A percentile compares a stretch with the other conserved stretches of the same genome.
These are phyloP conservation scores for Cubamyces lactineus DNA, from an alignment of 768 basidiomycete species.

Conservation along the genomic window DNA sequence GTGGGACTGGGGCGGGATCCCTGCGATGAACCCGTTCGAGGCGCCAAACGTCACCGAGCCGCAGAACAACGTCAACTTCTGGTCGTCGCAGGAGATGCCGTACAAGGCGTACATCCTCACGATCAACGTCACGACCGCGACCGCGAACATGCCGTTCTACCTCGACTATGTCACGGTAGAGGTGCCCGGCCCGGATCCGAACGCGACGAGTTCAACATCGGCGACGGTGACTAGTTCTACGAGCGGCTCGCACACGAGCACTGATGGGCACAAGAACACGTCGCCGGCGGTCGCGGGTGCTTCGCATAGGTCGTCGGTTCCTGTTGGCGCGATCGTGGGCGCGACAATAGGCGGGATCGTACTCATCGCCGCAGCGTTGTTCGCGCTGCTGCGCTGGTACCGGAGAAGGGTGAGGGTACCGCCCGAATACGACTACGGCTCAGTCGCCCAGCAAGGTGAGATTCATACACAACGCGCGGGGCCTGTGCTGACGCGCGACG, in stretches of 20 bases:
- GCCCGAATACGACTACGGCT: slow-evolving; percentile 1
- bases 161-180: slow-evolving; percentile 3
- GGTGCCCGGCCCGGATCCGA: slow-evolving; percentile 2
- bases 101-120: background rate
- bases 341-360: slow-evolving; percentile 1
- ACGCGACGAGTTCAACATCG: background rate
- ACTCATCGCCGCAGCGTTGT: background rate
- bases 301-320: background rate
- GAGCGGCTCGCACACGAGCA: background rate
- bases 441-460: slow-evolving; percentile 1
- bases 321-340: slow-evolving; percentile 5
- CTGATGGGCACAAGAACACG: background rate
- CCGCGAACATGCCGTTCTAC: background rate
- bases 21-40: background rate
- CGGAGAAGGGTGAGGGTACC: background rate
- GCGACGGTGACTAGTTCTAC: background rate
- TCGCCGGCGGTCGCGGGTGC: background rate
- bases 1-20: background rate
- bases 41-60: slow-evolving; percentile 1
- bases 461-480: background rate
- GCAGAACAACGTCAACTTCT: slow-evolving; percentile 9
- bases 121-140: slow-evolving; percentile 9
- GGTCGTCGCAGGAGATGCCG: background rate
- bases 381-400: background rate
- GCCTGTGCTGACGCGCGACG: background rate